These are phyloP conservation scores for Blastobotrys serpentis DNA, from an alignment of 1,139 yeast genomes.

Conservation along the genomic window DNA sequence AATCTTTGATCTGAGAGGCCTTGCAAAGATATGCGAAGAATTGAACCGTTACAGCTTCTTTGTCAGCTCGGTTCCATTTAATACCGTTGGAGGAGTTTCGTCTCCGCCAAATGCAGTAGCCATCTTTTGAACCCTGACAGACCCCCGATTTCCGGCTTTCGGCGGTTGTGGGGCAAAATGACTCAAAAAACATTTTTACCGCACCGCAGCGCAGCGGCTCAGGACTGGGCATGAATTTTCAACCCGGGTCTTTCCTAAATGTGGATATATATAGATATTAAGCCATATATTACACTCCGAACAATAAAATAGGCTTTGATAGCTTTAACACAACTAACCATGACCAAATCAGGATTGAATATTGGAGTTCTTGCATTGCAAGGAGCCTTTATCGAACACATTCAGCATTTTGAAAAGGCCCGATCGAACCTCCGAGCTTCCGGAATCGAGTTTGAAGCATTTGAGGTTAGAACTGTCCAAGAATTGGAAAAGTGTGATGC, in stretches of 20 bases:
- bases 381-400: constrained; percentile 77
- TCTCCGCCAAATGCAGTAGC: constrained; percentile 20
- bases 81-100: constrained; percentile 18
- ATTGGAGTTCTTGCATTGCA: constrained; percentile 79
- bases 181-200: constrained; percentile 2
- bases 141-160: neutral
- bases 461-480: constrained; percentile 53
- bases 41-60: constrained; percentile 23
- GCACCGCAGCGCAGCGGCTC: too few relatives aligned
- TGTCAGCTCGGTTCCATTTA: constrained; percentile 23
- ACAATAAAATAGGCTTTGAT: too few relatives aligned
- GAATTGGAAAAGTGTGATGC: constrained; percentile 57
- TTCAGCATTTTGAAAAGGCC: constrained; percentile 45
- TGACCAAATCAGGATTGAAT: constrained; percentile 21
- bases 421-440: constrained; percentile 20
- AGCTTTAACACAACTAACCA: too few relatives aligned
- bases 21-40: constrained; percentile 26
- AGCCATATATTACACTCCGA: too few relatives aligned
- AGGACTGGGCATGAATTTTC: neutral
- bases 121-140: constrained; percentile 13
- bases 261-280: too few relatives aligned
- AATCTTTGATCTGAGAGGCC: constrained; percentile 23
- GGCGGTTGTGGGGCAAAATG: neutral
- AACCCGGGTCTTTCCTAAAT: neutral
- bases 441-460: constrained; percentile 31